A percentile compares a stretch with the other conserved stretches of the same genome.
These are phyloP conservation scores for Bertia moriformis DNA, from an alignment of 2,329 filamentous ascomycete species.

Conservation along the genomic window DNA sequence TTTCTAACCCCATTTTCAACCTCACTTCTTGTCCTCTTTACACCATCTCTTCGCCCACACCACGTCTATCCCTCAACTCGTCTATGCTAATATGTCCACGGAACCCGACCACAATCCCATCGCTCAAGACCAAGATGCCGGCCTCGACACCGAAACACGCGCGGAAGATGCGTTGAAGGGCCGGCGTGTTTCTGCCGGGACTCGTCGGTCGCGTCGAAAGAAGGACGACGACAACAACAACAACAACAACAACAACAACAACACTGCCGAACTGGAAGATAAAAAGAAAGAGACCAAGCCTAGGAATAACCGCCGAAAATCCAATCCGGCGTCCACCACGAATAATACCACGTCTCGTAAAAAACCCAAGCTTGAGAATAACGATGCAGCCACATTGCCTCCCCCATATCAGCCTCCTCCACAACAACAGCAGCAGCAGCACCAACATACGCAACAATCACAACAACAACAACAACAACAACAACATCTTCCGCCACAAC, in stretches of 20 bases:
- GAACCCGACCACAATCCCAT: background rate
- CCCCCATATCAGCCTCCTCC: background rate
- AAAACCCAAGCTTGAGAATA: background rate
- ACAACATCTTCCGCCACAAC: background rate
- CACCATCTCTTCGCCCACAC: background rate
- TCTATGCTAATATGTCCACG: background rate
- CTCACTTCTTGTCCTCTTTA: background rate
- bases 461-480: background rate
- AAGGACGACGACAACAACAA: background rate
- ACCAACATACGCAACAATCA: background rate
- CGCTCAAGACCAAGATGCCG: background rate
- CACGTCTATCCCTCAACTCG: background rate
- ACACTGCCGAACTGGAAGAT: background rate
- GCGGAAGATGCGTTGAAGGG: background rate
- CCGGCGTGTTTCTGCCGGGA: background rate
- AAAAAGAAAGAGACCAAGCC: background rate
- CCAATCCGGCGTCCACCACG: background rate
- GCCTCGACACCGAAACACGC: background rate
- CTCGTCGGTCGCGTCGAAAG: slow-evolving; percentile 1
- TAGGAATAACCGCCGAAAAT: too few species aligned
- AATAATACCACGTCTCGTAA: background rate
- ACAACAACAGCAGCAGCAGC: background rate
- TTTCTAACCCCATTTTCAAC: background rate
- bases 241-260: background rate
- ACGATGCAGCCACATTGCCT: background rate